Percentiles rank a stretch among this genome's conserved stretches.
phyloP scores from a whole-genome alignment of 257 asterid species.

The Ajuga chamaepitys region DNA sequence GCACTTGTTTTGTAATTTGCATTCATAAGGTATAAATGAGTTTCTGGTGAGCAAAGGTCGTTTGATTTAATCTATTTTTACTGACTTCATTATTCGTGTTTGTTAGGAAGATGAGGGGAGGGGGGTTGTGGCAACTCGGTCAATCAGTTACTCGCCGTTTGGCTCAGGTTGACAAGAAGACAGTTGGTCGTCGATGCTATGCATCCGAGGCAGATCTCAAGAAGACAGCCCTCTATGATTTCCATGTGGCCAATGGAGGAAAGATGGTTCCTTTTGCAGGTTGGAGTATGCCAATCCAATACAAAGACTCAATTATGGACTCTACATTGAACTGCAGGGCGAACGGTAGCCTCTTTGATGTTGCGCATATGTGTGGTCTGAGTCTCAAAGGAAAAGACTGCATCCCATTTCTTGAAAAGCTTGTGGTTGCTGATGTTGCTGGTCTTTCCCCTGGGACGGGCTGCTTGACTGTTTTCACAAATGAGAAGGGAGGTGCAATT shows the following conservation, averaged over 20 bases:
- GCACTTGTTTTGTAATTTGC: neutral
- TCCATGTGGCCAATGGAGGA: conserved; percentile 91
- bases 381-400: conserved; percentile 92
- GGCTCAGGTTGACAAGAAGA: conserved; percentile 61
- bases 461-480: conserved; percentile 78
- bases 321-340: conserved; percentile 93
- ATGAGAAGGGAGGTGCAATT: conserved; percentile 96
- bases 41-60: neutral
- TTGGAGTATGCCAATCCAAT: conserved; percentile 99
- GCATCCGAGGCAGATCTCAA: conserved; percentile 94
- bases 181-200: conserved; percentile 64
- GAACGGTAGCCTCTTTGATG: conserved; percentile 93
- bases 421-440: conserved; percentile 89
- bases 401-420: conserved; percentile 85
- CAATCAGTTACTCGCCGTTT: conserved; percentile 83
- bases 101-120: conserved; percentile 81
- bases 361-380: conserved; percentile 96
- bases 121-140: conserved; percentile 94
- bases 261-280: conserved; percentile 99
- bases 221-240: conserved; percentile 86
- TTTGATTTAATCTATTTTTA: neutral
- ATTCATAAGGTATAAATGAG: neutral
- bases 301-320: conserved; percentile 96
- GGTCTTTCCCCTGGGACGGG: conserved; percentile 96
- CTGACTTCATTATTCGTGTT: neutral